These are phyloP conservation scores for Coleophoma eucalyptorum DNA, from an alignment of 2,329 filamentous ascomycete species.

Conservation along the genomic window DNA sequence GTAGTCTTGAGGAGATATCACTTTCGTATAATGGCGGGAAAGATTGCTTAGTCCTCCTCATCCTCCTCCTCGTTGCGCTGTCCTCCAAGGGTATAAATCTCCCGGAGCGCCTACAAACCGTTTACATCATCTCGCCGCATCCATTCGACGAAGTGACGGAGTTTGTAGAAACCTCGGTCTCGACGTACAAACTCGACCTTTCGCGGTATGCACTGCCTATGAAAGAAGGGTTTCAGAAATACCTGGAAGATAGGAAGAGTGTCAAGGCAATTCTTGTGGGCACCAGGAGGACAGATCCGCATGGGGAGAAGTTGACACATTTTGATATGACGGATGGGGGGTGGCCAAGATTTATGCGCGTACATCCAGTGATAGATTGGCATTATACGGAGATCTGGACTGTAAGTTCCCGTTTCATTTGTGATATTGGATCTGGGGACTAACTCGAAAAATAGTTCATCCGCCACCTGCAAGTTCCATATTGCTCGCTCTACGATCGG, in stretches of 20 bases:
- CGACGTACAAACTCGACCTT: constrained; percentile 71
- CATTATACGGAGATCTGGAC: constrained; percentile 94
- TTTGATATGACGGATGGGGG: constrained; percentile 86
- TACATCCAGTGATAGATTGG: constrained; percentile 98
- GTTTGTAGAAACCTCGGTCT: constrained; percentile 69
- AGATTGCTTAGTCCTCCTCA: constrained; percentile 88
- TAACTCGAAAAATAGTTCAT: constrained; percentile 59
- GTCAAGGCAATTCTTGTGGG: constrained; percentile 84
- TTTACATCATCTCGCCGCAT: constrained; percentile 83
- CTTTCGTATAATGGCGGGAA: constrained; percentile 98
- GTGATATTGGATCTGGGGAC: neutral
- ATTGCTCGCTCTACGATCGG: constrained; percentile 81
- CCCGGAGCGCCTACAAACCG: constrained; percentile 59
- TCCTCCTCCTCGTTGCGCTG: constrained; percentile 61
- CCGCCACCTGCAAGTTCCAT: constrained; percentile 72
- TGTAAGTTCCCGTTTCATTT: constrained; percentile 48
- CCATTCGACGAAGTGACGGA: constrained; percentile 83
- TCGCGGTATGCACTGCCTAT: constrained; percentile 74
- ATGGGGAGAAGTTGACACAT: constrained; percentile 72
- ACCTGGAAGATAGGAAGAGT: constrained; percentile 59
- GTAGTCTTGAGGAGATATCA: constrained; percentile 72
- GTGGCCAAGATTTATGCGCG: constrained; percentile 89
- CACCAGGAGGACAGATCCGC: constrained; percentile 86
- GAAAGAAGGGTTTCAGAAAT: constrained; percentile 75
- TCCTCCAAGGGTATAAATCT: constrained; percentile 25